phyloP scores from a whole-genome alignment of 2,329 filamentous ascomycete species.

The Rachicladosporium sp. region DNA sequence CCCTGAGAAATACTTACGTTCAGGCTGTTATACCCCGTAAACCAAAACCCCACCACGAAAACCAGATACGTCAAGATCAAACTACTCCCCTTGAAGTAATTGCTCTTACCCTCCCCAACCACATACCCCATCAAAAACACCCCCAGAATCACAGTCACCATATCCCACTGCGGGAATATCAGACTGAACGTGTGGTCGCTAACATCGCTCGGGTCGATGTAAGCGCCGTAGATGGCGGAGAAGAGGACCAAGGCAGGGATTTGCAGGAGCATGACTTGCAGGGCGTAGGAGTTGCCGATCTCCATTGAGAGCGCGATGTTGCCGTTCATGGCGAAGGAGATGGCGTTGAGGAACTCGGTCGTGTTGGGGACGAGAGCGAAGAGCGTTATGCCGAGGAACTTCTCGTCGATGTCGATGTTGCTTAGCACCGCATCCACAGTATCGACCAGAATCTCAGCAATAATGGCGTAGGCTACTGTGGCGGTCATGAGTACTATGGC shows the following conservation, averaged over 20 bases:
- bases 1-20: too few species aligned
- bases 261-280: constrained; percentile 91
- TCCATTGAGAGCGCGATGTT: constrained; percentile 99
- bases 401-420: constrained; percentile 85
- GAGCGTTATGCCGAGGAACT: constrained; percentile 90
- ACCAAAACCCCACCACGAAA: constrained; percentile 82
- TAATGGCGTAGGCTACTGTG: constrained; percentile 86
- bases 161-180: constrained; percentile 97
- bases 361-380: constrained; percentile 97
- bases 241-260: constrained; percentile 88
- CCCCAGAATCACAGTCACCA: constrained; percentile 91
- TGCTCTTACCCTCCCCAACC: constrained; percentile 97
- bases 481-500: constrained; percentile 77
- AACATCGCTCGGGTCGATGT: constrained; percentile 42
- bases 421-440: constrained; percentile 94
- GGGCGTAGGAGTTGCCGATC: constrained; percentile 90
- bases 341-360: constrained; percentile 96
- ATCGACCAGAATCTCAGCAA: constrained; percentile 92
- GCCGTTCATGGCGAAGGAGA: constrained; percentile 98
- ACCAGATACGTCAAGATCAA: constrained; percentile 86
- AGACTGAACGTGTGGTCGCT: constrained; percentile 60
- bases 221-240: constrained; percentile 59
- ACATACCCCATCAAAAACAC: constrained; percentile 96
- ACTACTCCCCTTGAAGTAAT: constrained; percentile 98
- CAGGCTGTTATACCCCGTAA: constrained; percentile 58